phyloP scores from a whole-genome alignment of 331 rosid genomes.

The Telfairia occidentalis region DNA sequence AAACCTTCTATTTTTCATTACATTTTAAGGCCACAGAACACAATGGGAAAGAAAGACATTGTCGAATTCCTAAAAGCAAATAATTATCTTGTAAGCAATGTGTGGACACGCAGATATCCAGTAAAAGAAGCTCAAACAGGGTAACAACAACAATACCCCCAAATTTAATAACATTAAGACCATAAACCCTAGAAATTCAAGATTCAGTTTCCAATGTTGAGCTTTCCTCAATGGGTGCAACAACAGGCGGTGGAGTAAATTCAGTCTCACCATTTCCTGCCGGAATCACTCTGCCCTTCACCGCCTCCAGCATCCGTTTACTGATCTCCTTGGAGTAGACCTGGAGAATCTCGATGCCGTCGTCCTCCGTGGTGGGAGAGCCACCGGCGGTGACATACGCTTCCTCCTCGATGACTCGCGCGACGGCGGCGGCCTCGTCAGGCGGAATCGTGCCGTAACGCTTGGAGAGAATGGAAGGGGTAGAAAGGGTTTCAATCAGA shows the following conservation, averaged over 20 bases:
- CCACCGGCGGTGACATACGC: conserved; percentile 43
- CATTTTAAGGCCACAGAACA: not conserved
- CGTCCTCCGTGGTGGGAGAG: conserved; percentile 42
- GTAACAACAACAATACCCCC: not conserved
- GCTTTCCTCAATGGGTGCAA: conserved; percentile 13
- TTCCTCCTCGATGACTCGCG: conserved; percentile 47
- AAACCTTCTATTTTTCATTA: not conserved
- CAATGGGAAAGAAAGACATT: not conserved
- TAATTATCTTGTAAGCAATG: not conserved
- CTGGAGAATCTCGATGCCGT: conserved; percentile 69
- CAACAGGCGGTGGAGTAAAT: conserved; percentile 11
- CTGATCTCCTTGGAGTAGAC: conserved; percentile 84
- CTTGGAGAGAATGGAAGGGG: conserved; percentile 72
- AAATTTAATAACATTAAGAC: not conserved
- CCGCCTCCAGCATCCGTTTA: conserved; percentile 64
- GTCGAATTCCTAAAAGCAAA: not conserved
- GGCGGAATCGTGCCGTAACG: conserved; percentile 52
- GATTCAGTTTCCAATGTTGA: conserved; percentile 22
- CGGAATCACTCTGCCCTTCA: conserved; percentile 36
- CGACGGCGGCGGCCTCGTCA: conserved; percentile 37
- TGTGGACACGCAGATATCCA: conserved; percentile 31
- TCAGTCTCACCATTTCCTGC: conserved; percentile 25
- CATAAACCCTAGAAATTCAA: conserved; percentile 19
- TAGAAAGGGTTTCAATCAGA: conserved; percentile 64
- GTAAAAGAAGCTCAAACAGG: conserved; percentile 20